phyloP scores from a whole-genome alignment of 1,139 yeast genomes.

The Candida pseudoviswanathii region DNA sequence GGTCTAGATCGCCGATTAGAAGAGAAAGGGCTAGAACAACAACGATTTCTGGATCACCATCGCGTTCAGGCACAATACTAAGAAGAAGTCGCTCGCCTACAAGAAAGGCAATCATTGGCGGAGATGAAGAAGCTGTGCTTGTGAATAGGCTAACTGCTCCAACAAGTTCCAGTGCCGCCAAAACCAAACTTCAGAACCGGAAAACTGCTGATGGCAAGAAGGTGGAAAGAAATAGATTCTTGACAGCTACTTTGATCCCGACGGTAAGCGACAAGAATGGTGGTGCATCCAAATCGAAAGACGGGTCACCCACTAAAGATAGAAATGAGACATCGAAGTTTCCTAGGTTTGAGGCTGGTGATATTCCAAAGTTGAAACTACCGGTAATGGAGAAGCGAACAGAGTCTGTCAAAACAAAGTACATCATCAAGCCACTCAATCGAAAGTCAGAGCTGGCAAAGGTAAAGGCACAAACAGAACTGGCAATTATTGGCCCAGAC shows the following conservation, averaged over 20 bases:
- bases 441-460: constrained; percentile 10
- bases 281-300: neutral
- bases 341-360: constrained; percentile 18
- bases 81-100: constrained; percentile 4
- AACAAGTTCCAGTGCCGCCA: constrained; percentile 34
- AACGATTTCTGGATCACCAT: constrained; percentile 5
- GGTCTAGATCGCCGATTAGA: constrained; percentile 5
- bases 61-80: neutral
- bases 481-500: neutral
- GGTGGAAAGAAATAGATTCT: constrained; percentile 30
- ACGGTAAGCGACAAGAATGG: neutral
- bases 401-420: constrained; percentile 27
- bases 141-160: constrained; percentile 27
- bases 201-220: constrained; percentile 9
- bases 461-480: neutral
- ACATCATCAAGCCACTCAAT: constrained; percentile 32
- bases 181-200: constrained; percentile 13
- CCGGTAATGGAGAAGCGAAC: constrained; percentile 34
- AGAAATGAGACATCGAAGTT: constrained; percentile 4
- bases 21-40: neutral
- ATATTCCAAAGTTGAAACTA: constrained; percentile 29
- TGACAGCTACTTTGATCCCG: constrained; percentile 36
- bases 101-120: neutral
- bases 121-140: constrained; percentile 5
- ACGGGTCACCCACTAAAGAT: constrained; percentile 8